Evolutionary conservation across 495 filamentous ascomycete genomes (phyloP).

Genomic region (Tuber aestivum): DNA sequence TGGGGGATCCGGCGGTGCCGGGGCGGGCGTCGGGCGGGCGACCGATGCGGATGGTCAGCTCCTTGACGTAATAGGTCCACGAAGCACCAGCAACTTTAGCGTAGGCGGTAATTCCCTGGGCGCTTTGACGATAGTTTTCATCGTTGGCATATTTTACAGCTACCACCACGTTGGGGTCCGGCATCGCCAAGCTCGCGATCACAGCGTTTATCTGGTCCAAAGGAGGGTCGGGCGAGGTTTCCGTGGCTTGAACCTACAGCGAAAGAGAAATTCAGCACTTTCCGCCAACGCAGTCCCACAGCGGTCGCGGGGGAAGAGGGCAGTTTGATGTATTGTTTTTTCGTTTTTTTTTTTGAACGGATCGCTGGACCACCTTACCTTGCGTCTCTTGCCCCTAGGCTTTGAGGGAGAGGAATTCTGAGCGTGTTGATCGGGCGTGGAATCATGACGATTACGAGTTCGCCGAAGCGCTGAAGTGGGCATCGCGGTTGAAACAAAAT

Average conservation of each 20-base stretch:
- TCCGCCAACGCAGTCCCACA: not conserved
- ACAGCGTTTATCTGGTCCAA: constrained; percentile 62
- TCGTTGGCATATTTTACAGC: constrained; percentile 66
- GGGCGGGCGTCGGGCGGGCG: constrained; percentile 59
- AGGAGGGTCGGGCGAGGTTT: constrained; percentile 42
- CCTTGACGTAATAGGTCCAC: constrained; percentile 92
- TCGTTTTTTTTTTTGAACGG: not conserved
- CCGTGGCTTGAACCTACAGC: constrained; percentile 18
- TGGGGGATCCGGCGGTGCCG: constrained; percentile 33
- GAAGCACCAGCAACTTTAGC: constrained; percentile 85
- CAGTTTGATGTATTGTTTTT: not conserved
- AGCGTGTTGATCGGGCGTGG: constrained; percentile 48
- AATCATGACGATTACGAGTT: constrained; percentile 39
- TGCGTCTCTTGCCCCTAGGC: constrained; percentile 67
- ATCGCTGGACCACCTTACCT: constrained; percentile 48
- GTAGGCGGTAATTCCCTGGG: constrained; percentile 73
- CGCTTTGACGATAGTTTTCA: constrained; percentile 62
- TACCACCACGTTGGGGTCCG: constrained; percentile 51
- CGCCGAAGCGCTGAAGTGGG: constrained; percentile 38
- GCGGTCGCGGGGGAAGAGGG: constrained; percentile 32
- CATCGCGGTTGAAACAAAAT: constrained; percentile 22
- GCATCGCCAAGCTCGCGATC: constrained; percentile 59
- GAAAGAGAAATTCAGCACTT: constrained; percentile 28
- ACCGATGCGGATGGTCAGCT: constrained; percentile 74
- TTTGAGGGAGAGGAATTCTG: constrained; percentile 65